phyloP scores from a whole-genome alignment of 306 rosid species.

The Fragaria nilgerrensis region DNA sequence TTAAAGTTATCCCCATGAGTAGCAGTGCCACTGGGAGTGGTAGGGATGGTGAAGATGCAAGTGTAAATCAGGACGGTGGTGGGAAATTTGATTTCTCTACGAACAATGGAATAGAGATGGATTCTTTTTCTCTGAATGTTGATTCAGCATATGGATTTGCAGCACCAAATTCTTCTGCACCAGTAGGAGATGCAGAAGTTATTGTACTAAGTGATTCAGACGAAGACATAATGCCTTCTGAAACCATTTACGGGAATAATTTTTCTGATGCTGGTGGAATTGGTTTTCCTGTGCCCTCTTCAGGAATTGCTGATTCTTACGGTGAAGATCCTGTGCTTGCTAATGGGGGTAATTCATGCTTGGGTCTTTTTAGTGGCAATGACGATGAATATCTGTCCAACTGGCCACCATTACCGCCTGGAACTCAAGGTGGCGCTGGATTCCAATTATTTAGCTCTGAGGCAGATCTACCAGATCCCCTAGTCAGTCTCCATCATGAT shows the following conservation, averaged over 20 bases:
- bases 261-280: slow-evolving; percentile 48
- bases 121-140: slow-evolving; percentile 56
- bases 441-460: slow-evolving; percentile 78
- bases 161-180: slow-evolving; percentile 48
- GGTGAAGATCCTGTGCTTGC: slow-evolving; percentile 59
- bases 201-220: slow-evolving; percentile 94
- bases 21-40: slow-evolving; percentile 93
- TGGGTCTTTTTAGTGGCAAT: slow-evolving; percentile 59
- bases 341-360: slow-evolving; percentile 54
- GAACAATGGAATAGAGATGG: slow-evolving; percentile 74
- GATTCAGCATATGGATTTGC: slow-evolving; percentile 64
- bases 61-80: slow-evolving; percentile 82
- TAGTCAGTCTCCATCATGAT: slow-evolving; percentile 62
- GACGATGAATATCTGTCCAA: slow-evolving; percentile 63
- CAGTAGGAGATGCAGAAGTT: slow-evolving; percentile 54
- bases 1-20: slow-evolving; percentile 85
- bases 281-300: slow-evolving; percentile 48
- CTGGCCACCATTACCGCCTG: slow-evolving; percentile 68
- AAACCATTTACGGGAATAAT: slow-evolving; percentile 39
- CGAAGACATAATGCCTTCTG: slow-evolving; percentile 66
- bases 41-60: slow-evolving; percentile 84
- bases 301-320: slow-evolving; percentile 59
- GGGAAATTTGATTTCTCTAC: slow-evolving; percentile 57
- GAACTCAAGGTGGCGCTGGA: slow-evolving; percentile 66
- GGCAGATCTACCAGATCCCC: slow-evolving; percentile 65